Conservation (phyloP, 306 rosid species). For the Nissolia schottii region DNA sequence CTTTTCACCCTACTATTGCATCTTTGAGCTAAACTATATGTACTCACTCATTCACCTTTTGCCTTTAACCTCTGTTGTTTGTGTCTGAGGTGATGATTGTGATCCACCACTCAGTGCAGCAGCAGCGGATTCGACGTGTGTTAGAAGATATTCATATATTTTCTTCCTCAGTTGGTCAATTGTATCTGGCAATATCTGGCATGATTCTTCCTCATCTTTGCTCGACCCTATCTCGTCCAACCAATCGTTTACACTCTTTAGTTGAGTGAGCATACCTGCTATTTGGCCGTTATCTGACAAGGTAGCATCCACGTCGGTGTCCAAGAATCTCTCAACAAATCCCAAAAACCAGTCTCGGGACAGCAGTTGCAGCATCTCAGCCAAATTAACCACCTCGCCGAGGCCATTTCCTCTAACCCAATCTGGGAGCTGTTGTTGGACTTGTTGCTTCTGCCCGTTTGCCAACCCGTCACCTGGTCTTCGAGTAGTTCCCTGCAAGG, state of each 20-base stretch:
- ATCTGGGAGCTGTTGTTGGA: conserved; percentile 56
- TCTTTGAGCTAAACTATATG: conserved; percentile 23
- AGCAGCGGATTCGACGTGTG: conserved; percentile 93
- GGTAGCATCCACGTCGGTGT: conserved; percentile 57
- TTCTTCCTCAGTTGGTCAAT: conserved; percentile 75
- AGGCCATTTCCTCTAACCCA: conserved; percentile 77
- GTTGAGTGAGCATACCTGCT: conserved; percentile 88
- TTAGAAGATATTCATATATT: conserved; percentile 88
- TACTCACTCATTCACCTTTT: conserved; percentile 57
- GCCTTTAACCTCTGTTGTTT: conserved; percentile 43
- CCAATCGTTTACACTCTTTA: conserved; percentile 94
- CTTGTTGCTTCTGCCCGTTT: conserved; percentile 50
- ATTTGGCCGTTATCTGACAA: conserved; percentile 87
- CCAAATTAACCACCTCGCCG: conserved; percentile 60
- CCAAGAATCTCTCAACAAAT: conserved; percentile 85
- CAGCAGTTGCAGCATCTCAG: conserved; percentile 55
- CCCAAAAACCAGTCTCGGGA: conserved; percentile 82
- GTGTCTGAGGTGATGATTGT: conserved; percentile 40
- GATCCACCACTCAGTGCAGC: conserved; percentile 80
- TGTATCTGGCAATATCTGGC: conserved; percentile 50
- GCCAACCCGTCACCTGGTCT: conserved; percentile 45
- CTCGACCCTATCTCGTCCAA: conserved; percentile 58
- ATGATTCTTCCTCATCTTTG: conserved; percentile 46
- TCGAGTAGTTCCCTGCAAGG: conserved; percentile 45
- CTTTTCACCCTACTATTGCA: conserved; percentile 14